A percentile compares a stretch with the other conserved stretches of the same genome.
phyloP scores from a whole-genome alignment of 2,329 filamentous ascomycete species.

The Fusarium illudens region DNA sequence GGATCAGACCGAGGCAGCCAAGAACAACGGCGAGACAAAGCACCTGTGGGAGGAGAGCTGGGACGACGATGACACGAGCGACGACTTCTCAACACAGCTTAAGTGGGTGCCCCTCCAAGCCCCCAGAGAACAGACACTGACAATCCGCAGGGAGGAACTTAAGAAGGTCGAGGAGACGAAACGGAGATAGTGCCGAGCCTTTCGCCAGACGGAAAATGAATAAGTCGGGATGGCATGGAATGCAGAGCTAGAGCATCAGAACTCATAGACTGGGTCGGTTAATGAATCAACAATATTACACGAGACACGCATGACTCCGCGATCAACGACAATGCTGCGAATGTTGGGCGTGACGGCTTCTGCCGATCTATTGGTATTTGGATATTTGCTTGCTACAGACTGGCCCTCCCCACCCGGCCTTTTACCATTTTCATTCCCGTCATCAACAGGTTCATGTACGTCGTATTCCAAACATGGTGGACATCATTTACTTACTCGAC shows the following conservation, averaged over 20 bases:
- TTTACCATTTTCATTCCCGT: conserved; percentile 45
- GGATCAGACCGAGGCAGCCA: conserved; percentile 86
- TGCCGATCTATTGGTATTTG: conserved; percentile 35
- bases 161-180: conserved; percentile 90
- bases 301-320: neutral
- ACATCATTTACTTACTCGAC: conserved; percentile 72
- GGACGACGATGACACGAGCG: conserved; percentile 97
- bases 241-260: conserved; percentile 26
- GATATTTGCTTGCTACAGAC: conserved; percentile 46
- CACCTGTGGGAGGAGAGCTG: conserved; percentile 99
- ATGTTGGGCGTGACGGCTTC: conserved; percentile 10
- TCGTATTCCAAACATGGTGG: conserved; percentile 28
- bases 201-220: conserved; percentile 30
- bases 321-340: neutral
- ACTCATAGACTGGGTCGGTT: conserved; percentile 31
- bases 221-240: conserved; percentile 26
- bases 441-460: conserved; percentile 41
- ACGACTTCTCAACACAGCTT: conserved; percentile 94
- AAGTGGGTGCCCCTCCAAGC: conserved; percentile 67
- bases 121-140: conserved; percentile 14
- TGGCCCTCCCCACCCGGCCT: conserved; percentile 47
- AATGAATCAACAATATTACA: conserved; percentile 29
- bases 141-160: conserved; percentile 75
- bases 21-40: conserved; percentile 70
- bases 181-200: conserved; percentile 59